A percentile compares a stretch with the other conserved stretches of the same genome.
These are phyloP conservation scores for Ganoderma lingzhi DNA, from an alignment of 1,284 basidiomycete genomes.

Conservation along the genomic window DNA sequence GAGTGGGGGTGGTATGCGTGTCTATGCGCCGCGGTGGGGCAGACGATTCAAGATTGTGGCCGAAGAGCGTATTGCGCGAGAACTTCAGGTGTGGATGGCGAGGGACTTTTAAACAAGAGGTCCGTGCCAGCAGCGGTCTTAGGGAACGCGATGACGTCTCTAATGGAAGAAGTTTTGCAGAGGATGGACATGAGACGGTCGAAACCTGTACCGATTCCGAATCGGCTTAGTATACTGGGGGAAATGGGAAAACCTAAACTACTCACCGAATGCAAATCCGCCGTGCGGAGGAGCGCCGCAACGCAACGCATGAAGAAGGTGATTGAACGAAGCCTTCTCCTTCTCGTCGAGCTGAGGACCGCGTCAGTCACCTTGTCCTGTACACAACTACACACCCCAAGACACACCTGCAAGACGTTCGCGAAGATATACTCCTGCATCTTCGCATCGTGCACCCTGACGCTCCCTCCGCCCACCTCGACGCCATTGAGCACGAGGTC, in stretches of 20 bases:
- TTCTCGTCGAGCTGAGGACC: conserved; percentile 68
- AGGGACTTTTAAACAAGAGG: conserved; percentile 89
- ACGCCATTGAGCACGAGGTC: conserved; percentile 96
- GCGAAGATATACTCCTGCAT: conserved; percentile 89
- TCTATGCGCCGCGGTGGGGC: conserved; percentile 1
- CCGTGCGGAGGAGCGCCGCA: conserved; percentile 96
- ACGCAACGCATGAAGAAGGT: conserved; percentile 85
- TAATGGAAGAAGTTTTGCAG: conserved; percentile 84
- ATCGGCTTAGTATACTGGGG: conserved; percentile 2
- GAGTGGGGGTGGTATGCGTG: conserved; percentile 4
- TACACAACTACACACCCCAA: neutral
- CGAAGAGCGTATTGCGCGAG: conserved; percentile 72
- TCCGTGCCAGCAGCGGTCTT: conserved; percentile 90
- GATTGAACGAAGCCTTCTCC: conserved; percentile 82
- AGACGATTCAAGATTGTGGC: conserved; percentile 29
- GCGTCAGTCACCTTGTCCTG: neutral
- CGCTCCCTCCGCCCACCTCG: conserved; percentile 94
- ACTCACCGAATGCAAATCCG: conserved; percentile 89
- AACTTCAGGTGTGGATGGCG: conserved; percentile 60
- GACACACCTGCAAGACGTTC: conserved; percentile 76
- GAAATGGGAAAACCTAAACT: conserved; percentile 14
- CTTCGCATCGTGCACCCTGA: conserved; percentile 87
- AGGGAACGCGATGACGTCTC: conserved; percentile 97
- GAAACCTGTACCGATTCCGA: conserved; percentile 66
- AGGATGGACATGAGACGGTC: conserved; percentile 93